These are phyloP conservation scores for Collybia mongolica DNA, from an alignment of 768 basidiomycete species.

Conservation along the genomic window DNA sequence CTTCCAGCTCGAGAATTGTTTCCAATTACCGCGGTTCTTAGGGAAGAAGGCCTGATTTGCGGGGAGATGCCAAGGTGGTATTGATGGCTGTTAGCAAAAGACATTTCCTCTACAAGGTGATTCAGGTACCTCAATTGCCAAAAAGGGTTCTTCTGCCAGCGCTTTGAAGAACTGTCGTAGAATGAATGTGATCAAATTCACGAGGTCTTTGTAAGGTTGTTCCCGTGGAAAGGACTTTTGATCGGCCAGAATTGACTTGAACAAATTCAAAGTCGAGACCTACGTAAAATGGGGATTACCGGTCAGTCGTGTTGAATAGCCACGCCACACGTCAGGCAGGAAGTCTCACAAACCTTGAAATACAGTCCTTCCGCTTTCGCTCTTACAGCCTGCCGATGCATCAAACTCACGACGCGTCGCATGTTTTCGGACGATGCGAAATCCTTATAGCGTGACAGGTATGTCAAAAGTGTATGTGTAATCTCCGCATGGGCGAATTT, in stretches of 20 bases:
- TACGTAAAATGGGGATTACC: constrained; percentile 30
- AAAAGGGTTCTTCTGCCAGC: constrained; percentile 77
- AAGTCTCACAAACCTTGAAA: constrained; percentile 70
- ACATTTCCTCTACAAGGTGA: background rate
- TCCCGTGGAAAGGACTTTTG: constrained; percentile 77
- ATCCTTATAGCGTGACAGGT: constrained; percentile 82
- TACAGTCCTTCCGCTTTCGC: constrained; percentile 93
- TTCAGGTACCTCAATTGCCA: constrained; percentile 78
- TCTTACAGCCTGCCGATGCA: constrained; percentile 89
- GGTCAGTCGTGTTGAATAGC: constrained; percentile 13
- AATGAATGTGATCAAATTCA: constrained; percentile 81
- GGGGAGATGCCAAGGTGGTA: background rate
- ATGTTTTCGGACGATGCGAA: constrained; percentile 79
- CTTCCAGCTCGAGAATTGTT: constrained; percentile 78
- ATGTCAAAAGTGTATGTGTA: constrained; percentile 78
- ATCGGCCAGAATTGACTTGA: constrained; percentile 83
- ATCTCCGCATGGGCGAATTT: constrained; percentile 89
- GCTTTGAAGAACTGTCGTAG: constrained; percentile 95
- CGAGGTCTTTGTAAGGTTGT: constrained; percentile 78
- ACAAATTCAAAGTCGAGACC: constrained; percentile 88
- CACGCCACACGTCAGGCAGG: constrained; percentile 17
- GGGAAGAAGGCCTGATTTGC: constrained; percentile 76
- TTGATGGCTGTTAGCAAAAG: background rate
- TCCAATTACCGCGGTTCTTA: constrained; percentile 86
- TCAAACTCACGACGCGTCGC: constrained; percentile 84